Conservation (phyloP, 805 yeast genomes). For the Zygosaccharomyces rouxii region DNA sequence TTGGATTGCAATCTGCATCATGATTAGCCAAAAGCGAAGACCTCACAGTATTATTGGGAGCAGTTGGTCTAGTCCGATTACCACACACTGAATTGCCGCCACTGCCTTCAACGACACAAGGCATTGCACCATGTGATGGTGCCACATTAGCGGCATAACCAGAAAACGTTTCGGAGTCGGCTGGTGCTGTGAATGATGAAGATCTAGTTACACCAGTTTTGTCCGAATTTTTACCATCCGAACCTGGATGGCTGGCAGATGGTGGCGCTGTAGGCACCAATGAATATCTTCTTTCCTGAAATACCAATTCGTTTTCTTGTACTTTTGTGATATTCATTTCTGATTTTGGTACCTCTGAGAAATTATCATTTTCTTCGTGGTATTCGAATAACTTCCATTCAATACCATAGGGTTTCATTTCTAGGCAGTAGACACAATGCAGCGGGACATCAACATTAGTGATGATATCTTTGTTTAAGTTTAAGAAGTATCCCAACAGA, state of each 20-base stretch:
- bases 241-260: slow-evolving; percentile 18
- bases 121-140: slow-evolving; percentile 1
- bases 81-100: slow-evolving; percentile 17
- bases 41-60: slow-evolving; percentile 5
- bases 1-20: slow-evolving; percentile 3
- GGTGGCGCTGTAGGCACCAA: slow-evolving; percentile 74
- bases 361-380: slow-evolving; percentile 74
- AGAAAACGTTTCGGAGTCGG: neutral
- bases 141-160: neutral
- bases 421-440: slow-evolving; percentile 84
- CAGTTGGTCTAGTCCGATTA: slow-evolving; percentile 13
- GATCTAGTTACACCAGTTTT: slow-evolving; percentile 12
- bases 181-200: slow-evolving; percentile 5
- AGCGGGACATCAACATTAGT: slow-evolving; percentile 91
- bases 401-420: slow-evolving; percentile 93
- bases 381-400: slow-evolving; percentile 89
- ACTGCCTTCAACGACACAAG: slow-evolving; percentile 8
- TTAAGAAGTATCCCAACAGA: slow-evolving; percentile 81
- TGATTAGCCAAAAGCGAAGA: slow-evolving; percentile 13
- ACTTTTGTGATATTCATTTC: slow-evolving; percentile 47
- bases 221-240: slow-evolving; percentile 15
- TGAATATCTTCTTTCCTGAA: slow-evolving; percentile 63
- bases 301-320: slow-evolving; percentile 66
- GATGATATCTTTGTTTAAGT: slow-evolving; percentile 70
- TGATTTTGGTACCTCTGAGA: slow-evolving; percentile 53